Evolutionary conservation across 352 stramenopile species (phyloP).

Genomic region (Globisporangium apiculatum): DNA sequence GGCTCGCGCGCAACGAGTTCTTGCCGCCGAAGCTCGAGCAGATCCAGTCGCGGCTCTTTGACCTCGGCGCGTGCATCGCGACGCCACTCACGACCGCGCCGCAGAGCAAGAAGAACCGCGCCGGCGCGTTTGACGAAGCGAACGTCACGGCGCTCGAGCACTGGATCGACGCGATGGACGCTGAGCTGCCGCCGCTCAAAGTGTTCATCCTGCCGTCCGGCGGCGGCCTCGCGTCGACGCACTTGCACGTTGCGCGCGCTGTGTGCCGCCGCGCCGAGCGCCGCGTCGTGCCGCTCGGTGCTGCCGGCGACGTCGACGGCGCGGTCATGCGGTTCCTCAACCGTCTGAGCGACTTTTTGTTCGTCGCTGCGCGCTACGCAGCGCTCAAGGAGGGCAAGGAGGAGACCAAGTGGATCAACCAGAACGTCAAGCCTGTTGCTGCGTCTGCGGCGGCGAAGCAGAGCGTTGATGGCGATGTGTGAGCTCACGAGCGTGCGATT

Average conservation of each 20-base stretch:
- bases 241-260: constrained; percentile 80
- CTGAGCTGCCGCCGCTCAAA: constrained; percentile 66
- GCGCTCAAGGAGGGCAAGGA: constrained; percentile 57
- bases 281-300: constrained; percentile 72
- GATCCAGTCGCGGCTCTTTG: constrained; percentile 88
- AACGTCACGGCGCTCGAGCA: constrained; percentile 64
- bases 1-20: constrained; percentile 25
- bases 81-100: constrained; percentile 68
- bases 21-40: constrained; percentile 65
- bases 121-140: constrained; percentile 46
- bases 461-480: not conserved
- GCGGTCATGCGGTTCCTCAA: constrained; percentile 83
- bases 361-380: constrained; percentile 67
- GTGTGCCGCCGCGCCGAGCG: constrained; percentile 86
- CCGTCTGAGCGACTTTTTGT: constrained; percentile 83
- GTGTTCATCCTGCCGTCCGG: constrained; percentile 85
- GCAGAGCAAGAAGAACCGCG: constrained; percentile 56
- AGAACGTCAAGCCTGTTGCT: constrained; percentile 42
- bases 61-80: constrained; percentile 85
- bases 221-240: constrained; percentile 67
- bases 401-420: constrained; percentile 76
- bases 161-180: constrained; percentile 89
- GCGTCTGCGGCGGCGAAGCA: not conserved
- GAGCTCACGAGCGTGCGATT: not conserved
- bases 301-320: constrained; percentile 58